A percentile compares a stretch with the other conserved stretches of the same genome.
Conservation (phyloP, 1,139 yeast species). For the Diutina rugosa region DNA sequence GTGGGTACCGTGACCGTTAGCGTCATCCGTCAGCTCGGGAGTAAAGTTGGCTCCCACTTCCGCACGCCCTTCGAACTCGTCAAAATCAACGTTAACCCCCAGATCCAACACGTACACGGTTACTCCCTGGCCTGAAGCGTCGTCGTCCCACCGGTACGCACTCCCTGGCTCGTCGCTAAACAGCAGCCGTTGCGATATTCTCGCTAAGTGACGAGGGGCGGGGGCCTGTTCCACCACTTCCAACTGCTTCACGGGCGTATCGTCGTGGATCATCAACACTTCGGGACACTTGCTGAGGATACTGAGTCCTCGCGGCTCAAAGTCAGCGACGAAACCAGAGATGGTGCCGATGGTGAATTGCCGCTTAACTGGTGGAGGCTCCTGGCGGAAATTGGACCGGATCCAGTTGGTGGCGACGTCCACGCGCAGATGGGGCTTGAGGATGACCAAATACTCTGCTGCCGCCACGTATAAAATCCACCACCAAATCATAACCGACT, state of each 20-base stretch:
- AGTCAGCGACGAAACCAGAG: conserved; percentile 51
- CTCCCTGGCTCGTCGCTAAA: conserved; percentile 12
- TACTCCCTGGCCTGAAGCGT: conserved; percentile 38
- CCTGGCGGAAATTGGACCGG: not conserved
- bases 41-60: conserved; percentile 47
- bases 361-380: not conserved
- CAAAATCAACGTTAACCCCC: conserved; percentile 46
- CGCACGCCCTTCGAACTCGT: conserved; percentile 58
- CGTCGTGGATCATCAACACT: conserved; percentile 50
- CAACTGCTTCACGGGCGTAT: conserved; percentile 37
- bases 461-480: not conserved
- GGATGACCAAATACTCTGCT: not conserved
- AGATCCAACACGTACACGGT: conserved; percentile 76
- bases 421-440: not conserved
- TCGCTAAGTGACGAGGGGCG: conserved; percentile 60
- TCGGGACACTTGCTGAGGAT: conserved; percentile 33
- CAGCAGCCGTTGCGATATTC: conserved; percentile 40
- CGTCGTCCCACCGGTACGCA: conserved; percentile 29
- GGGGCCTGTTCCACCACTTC: conserved; percentile 26
- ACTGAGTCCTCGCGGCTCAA: conserved; percentile 33
- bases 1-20: conserved; percentile 74
- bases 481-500: not conserved
- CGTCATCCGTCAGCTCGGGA: conserved; percentile 47
- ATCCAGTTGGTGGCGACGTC: not conserved
- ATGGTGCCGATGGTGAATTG: conserved; percentile 47